Conservation (phyloP, 164 flowering plant species). For the Stephania japonica region DNA sequence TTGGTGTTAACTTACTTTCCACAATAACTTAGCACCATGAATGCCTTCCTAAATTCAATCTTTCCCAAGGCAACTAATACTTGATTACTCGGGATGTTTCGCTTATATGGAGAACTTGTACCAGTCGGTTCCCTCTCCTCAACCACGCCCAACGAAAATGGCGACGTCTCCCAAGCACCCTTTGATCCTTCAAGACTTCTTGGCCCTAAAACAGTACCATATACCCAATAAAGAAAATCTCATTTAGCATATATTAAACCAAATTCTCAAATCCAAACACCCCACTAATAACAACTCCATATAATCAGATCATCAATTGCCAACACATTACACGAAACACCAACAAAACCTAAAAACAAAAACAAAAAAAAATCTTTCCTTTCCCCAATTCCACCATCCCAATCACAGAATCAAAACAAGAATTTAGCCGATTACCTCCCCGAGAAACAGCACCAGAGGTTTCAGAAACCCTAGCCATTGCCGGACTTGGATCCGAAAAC, state of each 20-base stretch:
- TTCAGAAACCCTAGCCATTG: background rate
- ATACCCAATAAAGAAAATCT: background rate
- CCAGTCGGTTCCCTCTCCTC: background rate
- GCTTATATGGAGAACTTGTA: background rate
- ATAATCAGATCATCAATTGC: background rate
- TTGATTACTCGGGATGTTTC: conserved; percentile 8
- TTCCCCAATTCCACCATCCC: background rate
- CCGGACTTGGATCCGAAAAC: conserved; percentile 16
- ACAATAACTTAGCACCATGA: conserved; percentile 42
- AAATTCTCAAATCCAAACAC: background rate
- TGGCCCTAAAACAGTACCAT: conserved; percentile 5
- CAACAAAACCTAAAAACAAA: background rate
- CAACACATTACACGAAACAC: background rate
- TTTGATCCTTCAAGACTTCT: background rate
- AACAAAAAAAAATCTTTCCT: background rate
- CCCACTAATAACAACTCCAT: background rate
- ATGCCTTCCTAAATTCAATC: conserved; percentile 50
- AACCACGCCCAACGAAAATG: background rate
- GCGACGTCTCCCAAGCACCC: background rate
- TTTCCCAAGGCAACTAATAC: conserved; percentile 35
- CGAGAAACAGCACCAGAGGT: background rate
- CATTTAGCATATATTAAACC: background rate
- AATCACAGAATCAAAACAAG: background rate
- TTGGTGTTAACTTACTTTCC: conserved; percentile 35
- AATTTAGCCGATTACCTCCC: background rate